Conservation (phyloP, 495 filamentous ascomycete genomes). For the Lasiosphaeria ovina region DNA sequence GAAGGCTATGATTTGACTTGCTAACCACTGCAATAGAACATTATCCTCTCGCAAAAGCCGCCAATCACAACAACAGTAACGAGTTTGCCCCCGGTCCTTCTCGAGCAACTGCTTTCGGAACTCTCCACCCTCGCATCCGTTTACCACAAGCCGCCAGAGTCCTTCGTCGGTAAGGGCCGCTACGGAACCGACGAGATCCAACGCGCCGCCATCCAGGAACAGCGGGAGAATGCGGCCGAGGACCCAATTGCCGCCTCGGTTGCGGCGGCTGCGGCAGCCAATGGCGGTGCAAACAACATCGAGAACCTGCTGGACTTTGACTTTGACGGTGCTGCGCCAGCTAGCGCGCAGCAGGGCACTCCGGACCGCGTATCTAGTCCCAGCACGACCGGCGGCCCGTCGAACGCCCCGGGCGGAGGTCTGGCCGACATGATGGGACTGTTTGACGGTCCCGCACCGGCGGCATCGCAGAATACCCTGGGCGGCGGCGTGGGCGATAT, state of each 20-base stretch:
- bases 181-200: constrained; percentile 94
- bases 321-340: constrained; percentile 92
- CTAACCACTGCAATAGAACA: constrained; percentile 53
- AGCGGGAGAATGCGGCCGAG: constrained; percentile 84
- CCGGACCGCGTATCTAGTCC: constrained; percentile 76
- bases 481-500: constrained; percentile 54
- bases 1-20: constrained; percentile 5
- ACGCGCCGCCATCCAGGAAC: constrained; percentile 92
- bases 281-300: constrained; percentile 68
- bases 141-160: constrained; percentile 98
- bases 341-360: constrained; percentile 69
- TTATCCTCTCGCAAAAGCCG: constrained; percentile 91
- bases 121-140: constrained; percentile 96
- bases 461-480: constrained; percentile 20
- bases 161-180: constrained; percentile 91
- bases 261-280: constrained; percentile 60
- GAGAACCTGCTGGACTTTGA: constrained; percentile 98
- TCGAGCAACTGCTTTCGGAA: constrained; percentile 83
- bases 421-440: constrained; percentile 91
- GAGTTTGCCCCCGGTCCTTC: constrained; percentile 74
- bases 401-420: constrained; percentile 49
- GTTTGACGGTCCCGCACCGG: constrained; percentile 51
- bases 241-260: constrained; percentile 89
- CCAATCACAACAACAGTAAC: constrained; percentile 91
- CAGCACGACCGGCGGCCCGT: constrained; percentile 35